Base-by-base conservation (phyloP, 352 stramenopile genomes). In the Globisporangium spinosum region DNA sequence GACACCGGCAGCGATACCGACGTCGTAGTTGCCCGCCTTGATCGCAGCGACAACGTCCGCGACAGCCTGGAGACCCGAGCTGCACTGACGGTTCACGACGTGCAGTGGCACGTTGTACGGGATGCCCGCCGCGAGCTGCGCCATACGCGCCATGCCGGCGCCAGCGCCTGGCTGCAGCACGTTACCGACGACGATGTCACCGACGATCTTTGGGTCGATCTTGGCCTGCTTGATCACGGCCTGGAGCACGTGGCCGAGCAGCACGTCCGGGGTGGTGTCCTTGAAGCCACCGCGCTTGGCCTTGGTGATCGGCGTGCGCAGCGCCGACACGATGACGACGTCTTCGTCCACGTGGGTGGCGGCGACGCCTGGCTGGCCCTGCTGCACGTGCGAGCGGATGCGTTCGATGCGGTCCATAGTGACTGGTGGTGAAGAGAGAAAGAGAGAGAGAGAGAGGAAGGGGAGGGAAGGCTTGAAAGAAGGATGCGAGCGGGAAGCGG, bases 251-350 rank as follows among this genome's bases (percentile, higher is more conserved):
- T 91, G 85, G 66, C 83, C 81, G 27, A 98, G 86, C 59, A 98
- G 76, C 35, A 95, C 89, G 68, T 98, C 92, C 34, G 92, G 90
- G 45, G 89, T 97, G 13, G 89, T 97, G 76, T 97, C 89, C 80
- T 97, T 97, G 75, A 98, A 97, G 23, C 82, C 88, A 32, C 92
- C 92, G 60, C 89, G 83, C 68, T 89, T 86, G 64, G 85, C 86
- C 72, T 95, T 95, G 65, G 86, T 90, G 72, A 97, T 94, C 47
- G 89, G 83, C 68, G 90, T 97, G 70, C 90, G 89, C 22, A 89
- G 70, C 17, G 89, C 87, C 58, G 86, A 89, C 59, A 97, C 86
- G 61, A 97, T 79, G 25, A 97, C 87, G 51, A 95, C 85, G 64
- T 95, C 87, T 27, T 93, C 83, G n/a, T 92, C 79, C 25, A 75